Base-by-base conservation (phyloP, 768 basidiomycete species). In the Sistotremastrum suecicum region DNA sequence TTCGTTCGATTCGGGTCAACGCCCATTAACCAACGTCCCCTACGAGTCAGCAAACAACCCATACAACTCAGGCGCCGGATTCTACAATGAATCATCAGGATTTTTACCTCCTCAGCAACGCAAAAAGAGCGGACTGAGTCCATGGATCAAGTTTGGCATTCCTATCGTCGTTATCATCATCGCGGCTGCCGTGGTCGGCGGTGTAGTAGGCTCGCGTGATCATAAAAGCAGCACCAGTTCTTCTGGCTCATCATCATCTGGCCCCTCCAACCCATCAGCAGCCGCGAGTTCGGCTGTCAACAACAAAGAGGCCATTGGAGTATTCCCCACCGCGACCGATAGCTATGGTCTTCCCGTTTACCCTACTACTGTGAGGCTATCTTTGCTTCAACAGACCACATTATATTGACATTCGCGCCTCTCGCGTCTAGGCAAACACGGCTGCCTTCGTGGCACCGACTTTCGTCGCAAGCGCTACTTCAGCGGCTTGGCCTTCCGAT, bases 301-400 rank as follows among this genome's bases (percentile, higher is more conserved):
- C 50, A 69, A 67, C 28, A 79, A 83, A 62, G 63, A 72, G 37
- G 67, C 67, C n/a, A 48, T 78, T 33, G 84, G 81, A 12, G 59
- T 75, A 37, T 86, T 79, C 56, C 75, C 90, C 31, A 81, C 81
- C 2, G 76, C 78, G 4, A 95, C 91, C 11, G 72, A 91, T 57
- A 76, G 76, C 54, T 94, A 76, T 59, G 71, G 82, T 66, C 69
- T 88, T 46, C 92, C 92, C 0, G 57, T 91, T 30, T 94, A 92
- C 59, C 87, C 90, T 5, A 80, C 86, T 12, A 86, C 86, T 4
- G 91, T 92, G 50, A 66, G 87, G 20, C 20, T 75, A 28, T 47
- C 32, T 39, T 45, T 45, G 35, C 34, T 46, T 34, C 39, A 8
- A 11, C 12, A 29, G 39, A 20, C 31, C 5, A 2, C 28, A 34